Conservation (phyloP, 345 rosid genomes). For the Populus ilicifolia region DNA sequence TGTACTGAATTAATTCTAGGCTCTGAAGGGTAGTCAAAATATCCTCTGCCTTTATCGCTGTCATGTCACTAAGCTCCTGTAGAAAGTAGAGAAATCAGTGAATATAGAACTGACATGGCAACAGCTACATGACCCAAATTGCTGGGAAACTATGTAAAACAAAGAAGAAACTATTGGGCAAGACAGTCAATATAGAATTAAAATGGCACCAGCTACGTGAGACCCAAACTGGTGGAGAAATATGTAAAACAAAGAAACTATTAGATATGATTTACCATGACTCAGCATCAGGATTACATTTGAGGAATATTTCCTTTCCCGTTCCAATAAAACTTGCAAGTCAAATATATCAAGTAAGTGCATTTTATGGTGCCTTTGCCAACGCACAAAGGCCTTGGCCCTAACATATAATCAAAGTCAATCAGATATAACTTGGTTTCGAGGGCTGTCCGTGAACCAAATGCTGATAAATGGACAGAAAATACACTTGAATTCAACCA, state of each 20-base stretch:
- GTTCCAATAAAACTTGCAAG: neutral
- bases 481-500: neutral
- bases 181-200: neutral
- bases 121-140: neutral
- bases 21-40: conserved; percentile 88
- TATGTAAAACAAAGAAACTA: neutral
- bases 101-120: neutral
- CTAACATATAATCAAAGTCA: neutral
- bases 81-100: neutral
- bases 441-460: neutral
- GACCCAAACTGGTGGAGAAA: neutral
- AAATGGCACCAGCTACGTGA: neutral
- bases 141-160: neutral
- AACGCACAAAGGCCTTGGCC: neutral
- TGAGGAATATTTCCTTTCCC: neutral
- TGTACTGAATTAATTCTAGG: conserved; percentile 91
- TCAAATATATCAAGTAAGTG: neutral
- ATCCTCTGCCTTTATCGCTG: conserved; percentile 96
- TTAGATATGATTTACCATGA: neutral
- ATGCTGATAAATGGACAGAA: neutral
- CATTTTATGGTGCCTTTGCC: neutral
- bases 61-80: conserved; percentile 99
- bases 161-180: neutral
- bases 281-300: neutral
- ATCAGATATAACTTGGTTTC: neutral